These are phyloP conservation scores for Aspergillus neoniger DNA, from an alignment of 2,329 filamentous ascomycete genomes.

Conservation along the genomic window DNA sequence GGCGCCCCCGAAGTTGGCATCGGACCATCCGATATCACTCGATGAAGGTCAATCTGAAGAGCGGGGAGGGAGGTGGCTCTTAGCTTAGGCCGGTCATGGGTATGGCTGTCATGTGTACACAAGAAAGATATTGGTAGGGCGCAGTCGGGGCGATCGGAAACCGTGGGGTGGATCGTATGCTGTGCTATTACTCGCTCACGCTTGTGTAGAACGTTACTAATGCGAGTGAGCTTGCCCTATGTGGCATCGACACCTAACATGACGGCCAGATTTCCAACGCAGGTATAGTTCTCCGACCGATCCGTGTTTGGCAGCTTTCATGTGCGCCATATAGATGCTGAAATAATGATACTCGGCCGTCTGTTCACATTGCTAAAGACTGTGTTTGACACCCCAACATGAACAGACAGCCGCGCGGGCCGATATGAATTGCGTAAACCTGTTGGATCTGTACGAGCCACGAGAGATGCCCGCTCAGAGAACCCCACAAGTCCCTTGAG, in stretches of 20 bases:
- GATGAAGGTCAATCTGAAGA: neutral
- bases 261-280: neutral
- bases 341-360: neutral
- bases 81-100: neutral
- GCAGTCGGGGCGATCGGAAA: neutral
- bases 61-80: neutral
- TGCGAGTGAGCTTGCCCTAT: neutral
- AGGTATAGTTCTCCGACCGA: constrained; percentile 1
- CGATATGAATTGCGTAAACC: neutral
- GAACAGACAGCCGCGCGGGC: neutral
- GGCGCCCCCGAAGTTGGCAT: neutral
- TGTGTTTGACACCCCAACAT: neutral
- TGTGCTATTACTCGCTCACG: neutral
- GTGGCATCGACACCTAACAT: constrained; percentile 2
- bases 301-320: constrained; percentile 9
- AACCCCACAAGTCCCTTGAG: neutral
- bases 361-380: neutral
- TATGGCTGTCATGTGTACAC: constrained; percentile 5
- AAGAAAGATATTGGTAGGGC: neutral
- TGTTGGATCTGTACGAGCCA: neutral
- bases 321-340: neutral
- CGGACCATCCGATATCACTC: constrained; percentile 1
- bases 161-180: neutral
- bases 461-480: neutral
- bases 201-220: neutral